These are phyloP conservation scores for Strombidium stylifer DNA, from an alignment of 73 alveolate genomes.

Conservation along the genomic window DNA sequence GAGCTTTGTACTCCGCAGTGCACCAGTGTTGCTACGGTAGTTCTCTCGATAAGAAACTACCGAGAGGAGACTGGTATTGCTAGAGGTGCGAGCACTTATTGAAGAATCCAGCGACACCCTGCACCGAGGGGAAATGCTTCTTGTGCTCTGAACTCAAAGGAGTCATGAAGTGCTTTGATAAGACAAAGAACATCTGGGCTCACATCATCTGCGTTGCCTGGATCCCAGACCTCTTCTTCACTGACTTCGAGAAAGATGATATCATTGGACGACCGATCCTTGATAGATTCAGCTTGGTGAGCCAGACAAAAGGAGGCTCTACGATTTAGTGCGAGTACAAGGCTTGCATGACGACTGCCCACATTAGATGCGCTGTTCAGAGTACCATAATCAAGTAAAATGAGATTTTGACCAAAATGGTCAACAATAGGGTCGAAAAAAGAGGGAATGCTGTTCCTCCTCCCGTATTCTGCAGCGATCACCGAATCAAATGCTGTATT, in stretches of 20 bases:
- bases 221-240: slow-evolving; percentile 26
- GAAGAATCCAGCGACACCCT: neutral
- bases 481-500: no score
- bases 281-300: neutral
- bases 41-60: neutral
- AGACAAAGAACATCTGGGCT: slow-evolving; percentile 35
- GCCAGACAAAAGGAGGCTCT: slow-evolving; percentile 34
- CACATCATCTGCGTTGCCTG: slow-evolving; percentile 44
- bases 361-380: slow-evolving; percentile 45
- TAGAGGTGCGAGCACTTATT: slow-evolving; percentile 17
- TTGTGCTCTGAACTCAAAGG: slow-evolving; percentile 45
- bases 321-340: slow-evolving; percentile 47
- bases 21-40: slow-evolving; percentile 44
- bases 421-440: no score
- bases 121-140: slow-evolving; percentile 20
- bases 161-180: slow-evolving; percentile 16
- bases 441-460: no score
- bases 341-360: slow-evolving; percentile 18
- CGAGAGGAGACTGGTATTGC: slow-evolving; percentile 46
- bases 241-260: slow-evolving; percentile 12
- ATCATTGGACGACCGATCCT: neutral
- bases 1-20: slow-evolving; percentile 29
- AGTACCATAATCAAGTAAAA: neutral
- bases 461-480: no score
- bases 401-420: no score